Evolutionary conservation across 2,329 filamentous ascomycete species (phyloP).

Genomic region (Verticillium dahliae): DNA sequence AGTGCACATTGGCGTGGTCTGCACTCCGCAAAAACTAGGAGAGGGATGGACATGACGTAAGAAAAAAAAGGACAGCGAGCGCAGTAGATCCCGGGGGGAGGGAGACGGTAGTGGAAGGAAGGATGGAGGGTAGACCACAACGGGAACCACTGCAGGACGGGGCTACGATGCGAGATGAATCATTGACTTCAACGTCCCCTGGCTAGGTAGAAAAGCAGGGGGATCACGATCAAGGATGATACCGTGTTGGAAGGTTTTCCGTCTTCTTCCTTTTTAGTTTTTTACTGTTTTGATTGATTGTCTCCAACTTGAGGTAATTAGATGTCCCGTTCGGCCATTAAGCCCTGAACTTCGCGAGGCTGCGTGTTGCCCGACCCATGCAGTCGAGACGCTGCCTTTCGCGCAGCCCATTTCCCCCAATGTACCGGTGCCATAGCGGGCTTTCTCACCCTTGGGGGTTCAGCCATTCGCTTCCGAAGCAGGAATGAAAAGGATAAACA

Average conservation of each 20-base stretch:
- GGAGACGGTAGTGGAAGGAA: background rate
- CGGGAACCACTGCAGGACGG: too few relatives aligned
- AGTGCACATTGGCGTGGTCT: background rate
- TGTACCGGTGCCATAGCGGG: background rate
- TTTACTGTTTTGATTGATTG: background rate
- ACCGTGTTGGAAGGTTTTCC: too few relatives aligned
- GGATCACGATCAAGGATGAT: too few relatives aligned
- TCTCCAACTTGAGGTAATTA: background rate
- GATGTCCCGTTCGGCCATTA: background rate
- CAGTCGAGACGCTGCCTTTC: background rate
- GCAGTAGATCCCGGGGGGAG: background rate
- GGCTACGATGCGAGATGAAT: too few relatives aligned
- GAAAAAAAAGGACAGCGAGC: background rate
- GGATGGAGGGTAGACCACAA: background rate
- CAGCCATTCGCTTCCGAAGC: background rate
- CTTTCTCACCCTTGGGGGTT: background rate
- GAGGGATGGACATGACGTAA: background rate
- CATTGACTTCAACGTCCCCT: background rate
- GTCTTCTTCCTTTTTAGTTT: background rate
- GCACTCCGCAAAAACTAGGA: background rate
- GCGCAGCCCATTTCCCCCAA: background rate
- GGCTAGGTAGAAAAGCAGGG: too few relatives aligned
- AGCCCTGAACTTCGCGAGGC: background rate
- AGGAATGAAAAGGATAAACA: background rate
- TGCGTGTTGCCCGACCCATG: background rate